Evolutionary conservation across 1,284 basidiomycete genomes (phyloP).

Genomic region (Puccinia horiana): DNA sequence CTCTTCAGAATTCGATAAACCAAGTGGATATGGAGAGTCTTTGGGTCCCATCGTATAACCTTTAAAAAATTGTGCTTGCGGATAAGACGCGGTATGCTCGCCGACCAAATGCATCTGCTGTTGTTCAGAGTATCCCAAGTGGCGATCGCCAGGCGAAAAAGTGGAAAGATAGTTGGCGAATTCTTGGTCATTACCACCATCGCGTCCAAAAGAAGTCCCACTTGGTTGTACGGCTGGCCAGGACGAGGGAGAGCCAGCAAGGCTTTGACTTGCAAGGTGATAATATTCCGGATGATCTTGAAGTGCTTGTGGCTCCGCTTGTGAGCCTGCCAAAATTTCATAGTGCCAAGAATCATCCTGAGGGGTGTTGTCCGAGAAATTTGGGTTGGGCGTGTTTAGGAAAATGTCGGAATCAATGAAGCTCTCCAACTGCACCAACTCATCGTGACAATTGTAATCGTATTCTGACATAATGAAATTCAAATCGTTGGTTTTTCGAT

Average conservation of each 20-base stretch:
- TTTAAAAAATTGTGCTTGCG: not conserved
- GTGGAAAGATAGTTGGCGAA: not conserved
- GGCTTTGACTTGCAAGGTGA: not conserved
- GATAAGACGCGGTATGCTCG: not conserved
- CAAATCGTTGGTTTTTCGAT: too few species aligned
- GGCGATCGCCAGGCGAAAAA: not conserved
- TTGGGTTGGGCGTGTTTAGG: not conserved
- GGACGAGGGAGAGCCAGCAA: not conserved
- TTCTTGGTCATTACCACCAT: not conserved
- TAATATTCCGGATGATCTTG: not conserved
- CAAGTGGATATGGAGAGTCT: not conserved
- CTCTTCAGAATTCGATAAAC: not conserved
- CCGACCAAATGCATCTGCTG: not conserved
- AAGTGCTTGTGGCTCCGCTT: not conserved
- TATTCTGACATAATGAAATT: conserved; percentile 2
- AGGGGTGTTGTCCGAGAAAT: not conserved
- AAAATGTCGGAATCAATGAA: not conserved
- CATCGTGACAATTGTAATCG: not conserved
- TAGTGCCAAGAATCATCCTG: conserved; percentile 6
- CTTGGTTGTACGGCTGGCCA: not conserved
- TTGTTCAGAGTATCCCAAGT: not conserved
- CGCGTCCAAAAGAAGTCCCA: not conserved
- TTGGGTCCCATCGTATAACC: not conserved
- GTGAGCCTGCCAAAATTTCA: not conserved
- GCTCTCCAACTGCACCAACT: not conserved